Evolutionary conservation across 2,329 filamentous ascomycete genomes (phyloP), one percentile per base, ranked within the genome.

Genomic region (Microsporum canis): DNA sequence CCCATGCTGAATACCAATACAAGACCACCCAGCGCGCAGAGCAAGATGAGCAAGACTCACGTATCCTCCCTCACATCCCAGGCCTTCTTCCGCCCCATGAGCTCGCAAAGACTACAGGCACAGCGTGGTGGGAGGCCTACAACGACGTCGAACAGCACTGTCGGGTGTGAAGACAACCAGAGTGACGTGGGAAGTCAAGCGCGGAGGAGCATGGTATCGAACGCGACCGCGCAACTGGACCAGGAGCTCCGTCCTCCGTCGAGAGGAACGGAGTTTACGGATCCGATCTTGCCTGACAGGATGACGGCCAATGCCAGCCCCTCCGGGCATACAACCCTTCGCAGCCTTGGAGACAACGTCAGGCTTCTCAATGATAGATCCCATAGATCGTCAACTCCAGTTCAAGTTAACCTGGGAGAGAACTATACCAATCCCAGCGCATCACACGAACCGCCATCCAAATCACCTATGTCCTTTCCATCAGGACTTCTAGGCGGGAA

Each of bases 11-110:
- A 34, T 51, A 49, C 27, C 53, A 57, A 34, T 51, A 49, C 27
- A 47, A 57, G 38, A 74, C 66, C 81, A 81, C 74, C 71, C 57
- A 79, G 76, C 62, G 65, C 87, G 79, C 59, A 80, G 14, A 92
- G 86, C 66, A 81, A 88, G 47, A 80, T 87, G 53, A 91, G 87
- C 71, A 84, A 87, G 69, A 94, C 89, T 47, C 94, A 99, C 78
- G 91, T 95, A 23, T 91, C 94, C 0, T 91, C 88, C 1, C 78
- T 99, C 59, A 87, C 90, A 2, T 91, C 90, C 14, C 88, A 92
- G 70, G 92, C 89, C 60, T 97, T 99, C 77, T 96, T 95, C 71
- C 88, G 87, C 27, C 94, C 94, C 43, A 95, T 99, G 90, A 97
- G 91, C 76, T 95, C 92, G 29, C 91, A 96, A 72, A 88, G 90